Evolutionary conservation across 352 stramenopile genomes (phyloP).

Genomic region (Pythium brachiatum): DNA sequence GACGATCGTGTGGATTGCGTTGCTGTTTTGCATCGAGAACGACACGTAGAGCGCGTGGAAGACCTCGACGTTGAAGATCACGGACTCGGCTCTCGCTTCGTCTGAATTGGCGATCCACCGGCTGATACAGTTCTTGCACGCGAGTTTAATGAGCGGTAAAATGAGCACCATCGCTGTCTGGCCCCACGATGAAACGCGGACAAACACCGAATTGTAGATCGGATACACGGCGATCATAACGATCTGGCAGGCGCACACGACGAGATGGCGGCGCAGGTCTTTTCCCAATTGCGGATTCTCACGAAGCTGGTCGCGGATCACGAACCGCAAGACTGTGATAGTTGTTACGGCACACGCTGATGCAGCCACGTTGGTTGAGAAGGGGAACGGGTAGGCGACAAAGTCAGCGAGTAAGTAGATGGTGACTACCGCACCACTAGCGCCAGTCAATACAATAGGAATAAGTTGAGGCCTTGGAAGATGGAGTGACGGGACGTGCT

Average conservation of each 20-base stretch:
- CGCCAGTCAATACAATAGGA: no score
- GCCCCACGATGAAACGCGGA: neutral
- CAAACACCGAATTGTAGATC: neutral
- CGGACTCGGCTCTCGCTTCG: neutral
- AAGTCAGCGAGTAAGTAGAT: neutral
- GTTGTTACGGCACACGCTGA: no score
- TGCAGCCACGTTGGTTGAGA: no score
- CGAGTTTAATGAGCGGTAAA: neutral
- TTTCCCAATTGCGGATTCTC: no score
- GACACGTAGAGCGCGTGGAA: neutral
- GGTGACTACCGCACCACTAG: neutral
- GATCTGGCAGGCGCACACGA: neutral
- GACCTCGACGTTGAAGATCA: no score
- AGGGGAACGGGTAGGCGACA: neutral
- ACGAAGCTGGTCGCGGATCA: no score
- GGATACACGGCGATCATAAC: neutral
- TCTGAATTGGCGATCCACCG: neutral
- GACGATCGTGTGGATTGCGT: neutral
- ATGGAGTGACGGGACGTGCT: no score
- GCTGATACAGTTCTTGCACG: neutral
- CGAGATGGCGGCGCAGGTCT: neutral
- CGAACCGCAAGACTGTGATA: no score
- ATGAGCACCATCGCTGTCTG: neutral
- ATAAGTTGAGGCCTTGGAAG: no score
- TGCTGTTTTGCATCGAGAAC: neutral